Percentiles rank a stretch among this genome's conserved stretches.
Evolutionary conservation across 768 basidiomycete species (phyloP).

Genomic region (Coprinellus micaceus): DNA sequence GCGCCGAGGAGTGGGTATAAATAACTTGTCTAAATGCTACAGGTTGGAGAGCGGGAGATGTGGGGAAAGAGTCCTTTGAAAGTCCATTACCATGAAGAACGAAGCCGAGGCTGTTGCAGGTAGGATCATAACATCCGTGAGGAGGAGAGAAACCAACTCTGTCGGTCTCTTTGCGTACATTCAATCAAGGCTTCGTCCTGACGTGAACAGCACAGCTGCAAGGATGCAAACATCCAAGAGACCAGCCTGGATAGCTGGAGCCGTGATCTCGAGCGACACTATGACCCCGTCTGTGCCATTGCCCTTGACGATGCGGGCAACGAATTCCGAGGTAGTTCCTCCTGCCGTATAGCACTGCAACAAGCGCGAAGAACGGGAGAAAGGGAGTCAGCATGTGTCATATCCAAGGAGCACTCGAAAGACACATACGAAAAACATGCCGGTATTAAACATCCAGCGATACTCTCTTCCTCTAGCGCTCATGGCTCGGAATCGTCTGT

Average conservation of each 20-base stretch:
- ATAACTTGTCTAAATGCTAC: no score
- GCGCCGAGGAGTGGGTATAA: no score
- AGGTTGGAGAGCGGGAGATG: no score
- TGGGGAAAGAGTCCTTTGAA: no score
- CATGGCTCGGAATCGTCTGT: conserved; percentile 8
- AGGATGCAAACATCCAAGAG: conserved; percentile 10
- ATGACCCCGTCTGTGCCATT: not conserved
- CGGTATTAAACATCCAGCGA: conserved; percentile 5
- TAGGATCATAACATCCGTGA: no score
- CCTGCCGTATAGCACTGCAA: conserved; percentile 7
- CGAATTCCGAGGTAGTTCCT: conserved; percentile 10
- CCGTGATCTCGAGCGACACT: conserved; percentile 6
- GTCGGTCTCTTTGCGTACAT: no score
- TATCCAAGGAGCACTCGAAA: not conserved
- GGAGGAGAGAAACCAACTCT: no score
- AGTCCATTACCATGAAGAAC: no score
- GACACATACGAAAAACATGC: conserved; percentile 10
- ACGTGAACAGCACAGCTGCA: conserved; percentile 8
- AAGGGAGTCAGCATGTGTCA: not conserved
- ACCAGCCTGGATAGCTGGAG: conserved; percentile 7
- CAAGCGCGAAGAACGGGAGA: not conserved
- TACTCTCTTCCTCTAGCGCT: conserved; percentile 1
- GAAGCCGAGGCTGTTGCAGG: no score
- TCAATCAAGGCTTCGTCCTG: conserved; percentile 10
- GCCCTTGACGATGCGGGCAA: conserved; percentile 8